phyloP scores from a whole-genome alignment of 768 basidiomycete species.

The Suillus alpinus region DNA sequence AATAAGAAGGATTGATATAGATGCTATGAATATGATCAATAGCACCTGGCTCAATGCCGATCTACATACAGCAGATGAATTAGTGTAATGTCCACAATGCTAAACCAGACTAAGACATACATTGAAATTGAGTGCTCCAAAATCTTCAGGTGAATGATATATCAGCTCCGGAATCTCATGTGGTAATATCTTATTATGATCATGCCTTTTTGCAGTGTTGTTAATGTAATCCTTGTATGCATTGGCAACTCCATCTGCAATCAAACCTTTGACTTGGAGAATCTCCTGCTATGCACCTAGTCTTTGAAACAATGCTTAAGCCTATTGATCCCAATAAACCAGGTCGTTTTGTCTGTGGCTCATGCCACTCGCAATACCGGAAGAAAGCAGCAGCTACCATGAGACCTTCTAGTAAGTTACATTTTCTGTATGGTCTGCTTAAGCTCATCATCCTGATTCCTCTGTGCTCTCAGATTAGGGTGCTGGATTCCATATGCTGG shows the following conservation, averaged over 20 bases:
- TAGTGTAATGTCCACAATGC: not conserved
- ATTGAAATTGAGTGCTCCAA: slow-evolving; percentile 32
- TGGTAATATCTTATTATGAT: slow-evolving; percentile 27
- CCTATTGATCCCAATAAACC: not conserved
- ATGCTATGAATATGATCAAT: slow-evolving; percentile 18
- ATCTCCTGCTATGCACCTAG: too few relatives aligned
- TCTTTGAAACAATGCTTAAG: too few relatives aligned
- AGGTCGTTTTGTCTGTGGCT: not conserved
- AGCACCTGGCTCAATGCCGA: slow-evolving; percentile 12
- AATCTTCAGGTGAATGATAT: slow-evolving; percentile 24
- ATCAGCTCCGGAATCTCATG: slow-evolving; percentile 38
- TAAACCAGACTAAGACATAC: slow-evolving; percentile 18
- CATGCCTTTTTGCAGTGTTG: slow-evolving; percentile 9
- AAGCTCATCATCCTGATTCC: too few relatives aligned
- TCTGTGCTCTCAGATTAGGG: too few relatives aligned
- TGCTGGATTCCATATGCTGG: too few relatives aligned
- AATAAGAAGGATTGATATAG: slow-evolving; percentile 30
- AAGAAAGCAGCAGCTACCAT: not conserved
- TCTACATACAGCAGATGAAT: slow-evolving; percentile 6
- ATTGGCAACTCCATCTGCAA: not conserved
- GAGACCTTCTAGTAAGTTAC: not conserved
- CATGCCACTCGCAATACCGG: not conserved
- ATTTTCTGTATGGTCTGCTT: not conserved
- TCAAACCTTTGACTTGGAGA: too few relatives aligned
- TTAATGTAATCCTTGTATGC: not conserved